phyloP scores from a whole-genome alignment of 2,329 filamentous ascomycete genomes.

The Phialocephala sp. region DNA sequence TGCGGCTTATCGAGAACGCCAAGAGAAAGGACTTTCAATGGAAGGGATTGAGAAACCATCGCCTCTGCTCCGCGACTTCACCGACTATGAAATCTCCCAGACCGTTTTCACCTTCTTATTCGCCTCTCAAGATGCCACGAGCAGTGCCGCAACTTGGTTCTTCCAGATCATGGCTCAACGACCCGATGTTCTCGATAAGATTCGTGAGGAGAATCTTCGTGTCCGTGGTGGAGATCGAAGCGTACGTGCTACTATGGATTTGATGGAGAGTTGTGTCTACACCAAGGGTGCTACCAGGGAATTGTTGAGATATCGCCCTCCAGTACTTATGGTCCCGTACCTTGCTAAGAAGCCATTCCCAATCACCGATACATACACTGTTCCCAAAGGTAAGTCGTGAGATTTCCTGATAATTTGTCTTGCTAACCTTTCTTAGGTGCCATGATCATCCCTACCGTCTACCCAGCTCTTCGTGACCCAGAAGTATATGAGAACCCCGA shows the following conservation, averaged over 20 bases:
- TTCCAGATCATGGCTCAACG: slow-evolving; percentile 94
- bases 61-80: slow-evolving; percentile 83
- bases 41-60: slow-evolving; percentile 80
- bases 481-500: slow-evolving; percentile 93
- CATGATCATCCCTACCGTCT: slow-evolving; percentile 93
- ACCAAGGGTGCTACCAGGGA: slow-evolving; percentile 92
- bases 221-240: slow-evolving; percentile 76
- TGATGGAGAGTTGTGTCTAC: slow-evolving; percentile 87
- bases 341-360: slow-evolving; percentile 94
- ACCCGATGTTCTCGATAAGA: slow-evolving; percentile 87
- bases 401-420: slow-evolving; percentile 5
- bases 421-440: slow-evolving; percentile 58
- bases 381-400: slow-evolving; percentile 72
- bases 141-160: slow-evolving; percentile 90
- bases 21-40: slow-evolving; percentile 72
- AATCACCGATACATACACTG: slow-evolving; percentile 85
- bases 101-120: slow-evolving; percentile 97
- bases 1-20: slow-evolving; percentile 77
- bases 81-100: slow-evolving; percentile 88
- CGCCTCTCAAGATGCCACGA: slow-evolving; percentile 96
- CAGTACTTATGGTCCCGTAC: slow-evolving; percentile 97
- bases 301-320: slow-evolving; percentile 90
- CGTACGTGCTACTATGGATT: slow-evolving; percentile 76
- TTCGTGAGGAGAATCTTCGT: slow-evolving; percentile 87
- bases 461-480: slow-evolving; percentile 87